Evolutionary conservation across 768 basidiomycete species (phyloP).

Genomic region (Hericium erinaceus): DNA sequence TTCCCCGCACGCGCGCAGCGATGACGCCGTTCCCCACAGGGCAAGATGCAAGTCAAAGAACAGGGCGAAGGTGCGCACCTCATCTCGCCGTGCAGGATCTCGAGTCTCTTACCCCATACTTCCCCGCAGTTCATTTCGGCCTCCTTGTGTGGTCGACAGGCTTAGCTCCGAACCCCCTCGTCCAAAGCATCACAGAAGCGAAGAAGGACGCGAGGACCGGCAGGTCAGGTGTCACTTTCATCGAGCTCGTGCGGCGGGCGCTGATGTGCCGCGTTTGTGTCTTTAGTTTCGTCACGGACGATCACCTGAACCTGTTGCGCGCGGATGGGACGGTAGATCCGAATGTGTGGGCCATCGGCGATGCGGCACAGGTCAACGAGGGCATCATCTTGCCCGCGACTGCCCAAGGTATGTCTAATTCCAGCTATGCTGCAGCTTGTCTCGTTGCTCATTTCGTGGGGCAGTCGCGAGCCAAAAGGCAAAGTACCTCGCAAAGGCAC

Average conservation of each 20-base stretch:
- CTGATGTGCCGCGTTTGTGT: background rate
- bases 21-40: constrained; percentile 27
- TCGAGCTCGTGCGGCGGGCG: background rate
- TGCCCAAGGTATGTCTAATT: constrained; percentile 54
- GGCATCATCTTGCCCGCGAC: constrained; percentile 62
- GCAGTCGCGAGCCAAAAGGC: constrained; percentile 74
- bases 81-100: background rate
- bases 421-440: constrained; percentile 5
- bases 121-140: constrained; percentile 58
- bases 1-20: background rate
- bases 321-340: constrained; percentile 43
- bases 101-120: constrained; percentile 1
- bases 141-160: constrained; percentile 87
- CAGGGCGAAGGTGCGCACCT: constrained; percentile 49
- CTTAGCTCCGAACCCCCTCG: constrained; percentile 71
- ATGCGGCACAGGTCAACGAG: constrained; percentile 50
- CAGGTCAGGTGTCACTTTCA: constrained; percentile 27
- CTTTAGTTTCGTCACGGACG: constrained; percentile 38
- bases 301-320: constrained; percentile 53
- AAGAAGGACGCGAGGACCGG: constrained; percentile 53
- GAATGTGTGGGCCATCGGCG: constrained; percentile 78
- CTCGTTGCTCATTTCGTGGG: background rate
- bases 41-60: constrained; percentile 61
- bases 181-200: constrained; percentile 48
- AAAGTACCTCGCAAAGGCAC: constrained; percentile 51